Base-by-base conservation (phyloP, 495 filamentous ascomycete genomes). In the Penicillium salamii region DNA sequence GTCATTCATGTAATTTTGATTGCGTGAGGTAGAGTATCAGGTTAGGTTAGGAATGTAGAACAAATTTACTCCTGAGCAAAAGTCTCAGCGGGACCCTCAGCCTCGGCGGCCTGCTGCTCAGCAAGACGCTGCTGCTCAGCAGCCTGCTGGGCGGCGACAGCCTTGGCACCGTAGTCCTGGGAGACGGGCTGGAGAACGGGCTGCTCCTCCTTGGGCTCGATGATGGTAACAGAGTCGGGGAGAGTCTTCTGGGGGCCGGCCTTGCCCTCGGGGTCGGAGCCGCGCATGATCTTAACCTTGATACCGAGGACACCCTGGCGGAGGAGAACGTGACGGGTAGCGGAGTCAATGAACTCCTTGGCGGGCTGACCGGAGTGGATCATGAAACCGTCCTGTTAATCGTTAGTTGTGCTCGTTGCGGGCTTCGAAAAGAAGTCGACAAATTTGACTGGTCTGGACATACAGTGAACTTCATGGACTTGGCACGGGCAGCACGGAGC, bases 221-320 rank as follows among this genome's bases (percentile, higher is more conserved):
- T 96, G 78, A 98, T 90, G 67, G 91, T 97, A 71, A 98, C 93
- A 70, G 90, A 88, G 76, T 98, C 93, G 57, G 93, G 93, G 49
- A 98, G 86, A 58, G 91, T 86, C 82, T 97, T 97, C 75, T 89
- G 86, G 54, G 92, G 90, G 58, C 95, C 95, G 66, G 87, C 81
- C 85, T 98, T 98, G 83, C 92, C 92, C 79, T 98, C 93, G 68
- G 95, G 93, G 79, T 98, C 93, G 67, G 88, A 93, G 67, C 95
- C 95, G 73, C 93, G 93, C 93, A 98, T 98, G 80, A 98, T 98
- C 91, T 98, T 98, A 71, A 98, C 93, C 83, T 98, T 98, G 84
- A 98, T 97, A 78, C 93, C 93, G 50, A 98, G 83, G 58, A 98
- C 93, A 86, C 93, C 93, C 81, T 98, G 93, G 77, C 93, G 88